Evolutionary conservation across 2,329 filamentous ascomycete genomes (phyloP).

Genomic region (Fusarium albidum): DNA sequence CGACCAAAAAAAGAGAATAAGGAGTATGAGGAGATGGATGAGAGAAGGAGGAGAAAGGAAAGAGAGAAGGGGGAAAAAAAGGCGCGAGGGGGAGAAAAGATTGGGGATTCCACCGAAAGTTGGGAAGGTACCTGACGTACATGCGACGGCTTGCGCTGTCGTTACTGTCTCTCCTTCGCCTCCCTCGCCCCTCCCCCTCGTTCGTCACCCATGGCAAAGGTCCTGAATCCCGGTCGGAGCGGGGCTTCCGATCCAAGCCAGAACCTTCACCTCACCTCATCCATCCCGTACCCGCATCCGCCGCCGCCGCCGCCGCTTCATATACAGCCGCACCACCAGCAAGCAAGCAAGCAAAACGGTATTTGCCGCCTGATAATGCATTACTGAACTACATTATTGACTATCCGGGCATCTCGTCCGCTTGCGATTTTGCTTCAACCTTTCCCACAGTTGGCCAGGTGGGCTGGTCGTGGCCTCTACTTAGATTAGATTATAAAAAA

Average conservation of each 20-base stretch:
- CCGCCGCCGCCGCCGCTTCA: background rate
- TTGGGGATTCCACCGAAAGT: slow-evolving; percentile 31
- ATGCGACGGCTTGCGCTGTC: slow-evolving; percentile 29
- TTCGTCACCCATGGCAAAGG: slow-evolving; percentile 22
- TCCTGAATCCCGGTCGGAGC: slow-evolving; percentile 26
- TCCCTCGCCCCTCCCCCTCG: slow-evolving; percentile 36
- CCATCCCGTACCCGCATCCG: slow-evolving; percentile 17
- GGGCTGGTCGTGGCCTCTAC: too few relatives aligned
- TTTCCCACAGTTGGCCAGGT: too few relatives aligned
- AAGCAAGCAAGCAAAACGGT: slow-evolving; percentile 7
- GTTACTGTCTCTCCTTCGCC: slow-evolving; percentile 26
- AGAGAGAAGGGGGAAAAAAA: slow-evolving; percentile 5
- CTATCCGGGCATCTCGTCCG: background rate
- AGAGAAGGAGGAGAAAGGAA: slow-evolving; percentile 9
- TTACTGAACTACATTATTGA: background rate
- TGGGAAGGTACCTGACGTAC: slow-evolving; percentile 37
- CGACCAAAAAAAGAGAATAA: slow-evolving; percentile 9
- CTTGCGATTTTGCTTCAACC: too few relatives aligned
- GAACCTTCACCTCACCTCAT: slow-evolving; percentile 31
- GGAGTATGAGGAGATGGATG: slow-evolving; percentile 22
- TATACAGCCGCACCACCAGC: slow-evolving; percentile 35
- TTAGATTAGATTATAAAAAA: too few relatives aligned
- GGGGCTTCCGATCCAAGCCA: slow-evolving; percentile 32
- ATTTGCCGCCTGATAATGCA: background rate
- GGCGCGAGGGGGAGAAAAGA: slow-evolving; percentile 24